Evolutionary conservation across 371 early-diverging fungal species (phyloP).

Genomic region (Chytridiales sp.): DNA sequence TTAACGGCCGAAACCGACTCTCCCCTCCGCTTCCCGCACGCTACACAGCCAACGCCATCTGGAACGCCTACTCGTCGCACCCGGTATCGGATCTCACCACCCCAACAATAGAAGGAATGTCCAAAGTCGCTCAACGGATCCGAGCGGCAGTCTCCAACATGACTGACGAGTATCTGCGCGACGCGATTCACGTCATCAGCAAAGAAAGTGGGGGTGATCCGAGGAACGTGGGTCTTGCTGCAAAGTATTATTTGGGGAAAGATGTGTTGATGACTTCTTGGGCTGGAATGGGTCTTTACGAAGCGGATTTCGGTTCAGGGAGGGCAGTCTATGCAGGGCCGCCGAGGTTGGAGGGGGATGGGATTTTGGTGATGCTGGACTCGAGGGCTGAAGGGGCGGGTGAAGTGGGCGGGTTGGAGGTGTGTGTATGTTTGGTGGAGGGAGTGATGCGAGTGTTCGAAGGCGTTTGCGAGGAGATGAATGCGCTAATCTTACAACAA

Average conservation of each 20-base stretch:
- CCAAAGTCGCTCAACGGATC: background rate
- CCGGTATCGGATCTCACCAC: background rate
- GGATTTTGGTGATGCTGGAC: too few relatives aligned
- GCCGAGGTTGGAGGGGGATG: too few relatives aligned
- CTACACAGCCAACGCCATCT: background rate
- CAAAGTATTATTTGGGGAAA: background rate
- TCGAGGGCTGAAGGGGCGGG: too few relatives aligned
- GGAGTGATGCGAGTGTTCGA: too few relatives aligned
- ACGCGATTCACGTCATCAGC: background rate
- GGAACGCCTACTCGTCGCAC: background rate
- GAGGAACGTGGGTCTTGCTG: background rate
- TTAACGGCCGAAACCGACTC: background rate
- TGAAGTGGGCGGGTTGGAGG: too few relatives aligned
- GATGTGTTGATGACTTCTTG: conserved; percentile 4
- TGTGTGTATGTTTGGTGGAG: too few relatives aligned
- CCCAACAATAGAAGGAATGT: background rate
- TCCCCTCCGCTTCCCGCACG: background rate
- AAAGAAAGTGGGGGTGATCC: background rate
- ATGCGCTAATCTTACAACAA: too few relatives aligned
- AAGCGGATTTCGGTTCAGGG: conserved; percentile 2
- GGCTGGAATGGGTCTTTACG: conserved; percentile 5
- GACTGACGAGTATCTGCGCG: background rate
- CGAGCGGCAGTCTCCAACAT: background rate
- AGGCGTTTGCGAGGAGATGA: too few relatives aligned
- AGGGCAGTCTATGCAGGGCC: background rate